Evolutionary conservation across 2,329 filamentous ascomycete species (phyloP), one percentile per base, ranked within the genome.

Genomic region (Ophiosphaerella herpotricha): DNA sequence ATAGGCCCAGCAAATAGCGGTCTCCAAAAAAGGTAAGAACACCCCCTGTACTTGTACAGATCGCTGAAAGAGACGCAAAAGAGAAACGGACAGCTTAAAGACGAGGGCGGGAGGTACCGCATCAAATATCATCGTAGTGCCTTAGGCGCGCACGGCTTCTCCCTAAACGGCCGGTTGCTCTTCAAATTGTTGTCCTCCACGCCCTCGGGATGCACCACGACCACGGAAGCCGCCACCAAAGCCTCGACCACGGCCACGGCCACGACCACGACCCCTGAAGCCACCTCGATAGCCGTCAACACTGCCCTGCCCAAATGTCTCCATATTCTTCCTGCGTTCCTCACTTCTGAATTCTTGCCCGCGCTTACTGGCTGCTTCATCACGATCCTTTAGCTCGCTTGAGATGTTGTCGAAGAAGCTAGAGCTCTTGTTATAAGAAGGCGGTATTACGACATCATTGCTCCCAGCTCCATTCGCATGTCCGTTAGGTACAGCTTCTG

Each of bases 321-420:
- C 94, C 68, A 99, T 89, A 71, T 97, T 97, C 77, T 91, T 91
- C 73, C 88, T 91, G 71, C 96, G 90, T 72, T 97, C 94, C 73
- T 97, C 91, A 34, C 86, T 88, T 46, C 94, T 86, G 85, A 94
- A 95, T 72, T 96, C 91, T 40, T 89, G 85, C 29, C 91, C 91
- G 55, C 85, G 82, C 4, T 82, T 82, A 36, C 79, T 70, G 29
- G 74, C 80, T 34, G 86, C 86, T 54, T 93, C 90, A 43, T 90
- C 86, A 37, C 94, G 85, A 59, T 99, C 94, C 73, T 89, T 95
- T 55, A 90, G 83, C 71, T 99, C 94, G 60, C 90, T 96, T 1
- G 91, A 96, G 58, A 99, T 97, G 74, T 99, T 97, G 76, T 99
- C 94, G 69, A 99, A 99, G 80, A 99, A 99, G 1, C 91, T 96